Percentiles rank a stretch among this genome's conserved stretches.
Evolutionary conservation across 257 asterid genomes (phyloP).

Genomic region (Gentiana macrophylla): DNA sequence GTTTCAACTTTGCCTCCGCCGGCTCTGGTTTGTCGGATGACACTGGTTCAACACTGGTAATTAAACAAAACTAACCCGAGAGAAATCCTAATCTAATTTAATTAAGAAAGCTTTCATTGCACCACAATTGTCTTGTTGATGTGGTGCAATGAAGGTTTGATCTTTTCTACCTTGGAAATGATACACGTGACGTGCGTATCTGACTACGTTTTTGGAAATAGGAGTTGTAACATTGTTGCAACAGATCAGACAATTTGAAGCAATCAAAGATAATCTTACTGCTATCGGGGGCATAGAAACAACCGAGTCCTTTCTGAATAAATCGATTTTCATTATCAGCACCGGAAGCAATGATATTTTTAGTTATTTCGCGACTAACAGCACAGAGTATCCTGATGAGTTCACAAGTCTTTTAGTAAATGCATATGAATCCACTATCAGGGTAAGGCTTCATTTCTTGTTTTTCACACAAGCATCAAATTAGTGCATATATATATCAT

Average conservation of each 20-base stretch:
- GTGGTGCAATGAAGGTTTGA: too few species aligned
- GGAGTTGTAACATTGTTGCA: slow-evolving; percentile 45
- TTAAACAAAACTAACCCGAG: neutral
- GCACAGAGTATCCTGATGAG: slow-evolving; percentile 17
- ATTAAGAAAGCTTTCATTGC: too few species aligned
- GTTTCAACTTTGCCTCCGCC: slow-evolving; percentile 66
- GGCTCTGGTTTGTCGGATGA: slow-evolving; percentile 66
- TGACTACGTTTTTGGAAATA: slow-evolving; percentile 9
- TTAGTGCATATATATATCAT: too few species aligned
- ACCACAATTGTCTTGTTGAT: too few species aligned
- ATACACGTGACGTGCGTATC: too few species aligned
- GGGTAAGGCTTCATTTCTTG: slow-evolving; percentile 14
- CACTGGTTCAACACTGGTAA: slow-evolving; percentile 42
- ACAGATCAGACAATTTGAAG: slow-evolving; percentile 48
- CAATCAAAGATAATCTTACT: slow-evolving; percentile 24
- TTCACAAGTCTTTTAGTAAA: slow-evolving; percentile 30
- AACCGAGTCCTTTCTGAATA: slow-evolving; percentile 26
- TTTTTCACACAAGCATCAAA: neutral
- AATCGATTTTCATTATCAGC: slow-evolving; percentile 53
- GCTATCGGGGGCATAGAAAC: slow-evolving; percentile 24
- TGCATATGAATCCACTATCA: slow-evolving; percentile 36
- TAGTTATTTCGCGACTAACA: slow-evolving; percentile 32
- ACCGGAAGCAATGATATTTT: slow-evolving; percentile 67
- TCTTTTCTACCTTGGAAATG: too few species aligned
- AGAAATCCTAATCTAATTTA: too few species aligned